Percentiles rank a stretch among this genome's conserved stretches.
Evolutionary conservation across 371 early-diverging fungal genomes (phyloP).

Genomic region (Syncephalastrum sp.): DNA sequence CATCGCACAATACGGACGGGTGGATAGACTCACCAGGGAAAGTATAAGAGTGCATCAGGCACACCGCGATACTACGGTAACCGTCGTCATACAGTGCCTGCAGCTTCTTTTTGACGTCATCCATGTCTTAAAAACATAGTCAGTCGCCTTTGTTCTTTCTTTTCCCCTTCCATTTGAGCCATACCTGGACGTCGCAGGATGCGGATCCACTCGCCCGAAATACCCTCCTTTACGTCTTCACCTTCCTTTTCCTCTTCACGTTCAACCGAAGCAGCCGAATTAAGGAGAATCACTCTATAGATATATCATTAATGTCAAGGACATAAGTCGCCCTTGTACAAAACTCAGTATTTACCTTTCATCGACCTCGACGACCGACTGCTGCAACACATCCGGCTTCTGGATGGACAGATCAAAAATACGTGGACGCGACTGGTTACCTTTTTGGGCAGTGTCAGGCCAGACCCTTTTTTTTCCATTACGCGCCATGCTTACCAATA

Average conservation of each 20-base stretch:
- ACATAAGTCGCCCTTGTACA: background rate
- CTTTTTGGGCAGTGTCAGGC: conserved; percentile 26
- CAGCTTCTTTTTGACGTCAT: conserved; percentile 57
- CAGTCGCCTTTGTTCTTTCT: background rate
- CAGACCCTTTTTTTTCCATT: background rate
- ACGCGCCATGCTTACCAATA: conserved; percentile 46
- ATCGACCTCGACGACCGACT: conserved; percentile 83
- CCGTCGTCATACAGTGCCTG: conserved; percentile 65
- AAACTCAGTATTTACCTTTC: conserved; percentile 62
- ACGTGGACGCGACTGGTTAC: conserved; percentile 91
- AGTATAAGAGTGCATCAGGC: conserved; percentile 91
- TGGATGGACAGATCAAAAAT: conserved; percentile 90
- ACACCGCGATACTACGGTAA: conserved; percentile 84
- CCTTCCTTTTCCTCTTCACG: conserved; percentile 33
- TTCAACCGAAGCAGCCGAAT: conserved; percentile 62
- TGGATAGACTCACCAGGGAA: conserved; percentile 53
- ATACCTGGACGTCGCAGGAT: conserved; percentile 70
- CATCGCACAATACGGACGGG: background rate
- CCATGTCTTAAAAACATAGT: conserved; percentile 15
- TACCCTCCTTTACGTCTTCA: conserved; percentile 58
- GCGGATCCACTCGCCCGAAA: conserved; percentile 86
- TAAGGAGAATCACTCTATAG: conserved; percentile 70
- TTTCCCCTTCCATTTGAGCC: background rate
- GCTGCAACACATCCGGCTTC: conserved; percentile 85
- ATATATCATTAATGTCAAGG: background rate